phyloP scores from a whole-genome alignment of 2,329 filamentous ascomycete genomes.

The Colletotrichum costaricense region DNA sequence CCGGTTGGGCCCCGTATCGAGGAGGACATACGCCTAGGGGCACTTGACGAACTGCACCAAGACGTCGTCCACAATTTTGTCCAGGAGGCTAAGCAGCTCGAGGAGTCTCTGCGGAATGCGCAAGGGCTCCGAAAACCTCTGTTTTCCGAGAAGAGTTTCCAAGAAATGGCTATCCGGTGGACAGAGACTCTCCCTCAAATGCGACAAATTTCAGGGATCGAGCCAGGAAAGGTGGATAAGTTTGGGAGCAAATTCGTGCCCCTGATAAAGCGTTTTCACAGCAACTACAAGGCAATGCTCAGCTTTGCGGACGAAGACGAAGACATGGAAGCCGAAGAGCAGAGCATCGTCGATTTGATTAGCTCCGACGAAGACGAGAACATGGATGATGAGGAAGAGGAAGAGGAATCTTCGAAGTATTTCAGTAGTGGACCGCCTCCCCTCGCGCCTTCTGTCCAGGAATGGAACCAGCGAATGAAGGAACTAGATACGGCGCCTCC shows the following conservation, averaged over 20 bases:
- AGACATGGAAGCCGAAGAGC: slow-evolving; percentile 33
- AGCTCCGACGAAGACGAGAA: slow-evolving; percentile 54
- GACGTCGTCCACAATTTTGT: slow-evolving; percentile 75
- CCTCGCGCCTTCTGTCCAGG: slow-evolving; percentile 36
- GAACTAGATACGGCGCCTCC: slow-evolving; percentile 42
- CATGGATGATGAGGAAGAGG: slow-evolving; percentile 50
- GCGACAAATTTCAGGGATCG: slow-evolving; percentile 71
- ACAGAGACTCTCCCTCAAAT: slow-evolving; percentile 72
- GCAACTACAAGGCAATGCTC: slow-evolving; percentile 63
- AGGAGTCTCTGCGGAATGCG: slow-evolving; percentile 70
- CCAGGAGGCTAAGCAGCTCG: slow-evolving; percentile 66
- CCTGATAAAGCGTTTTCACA: slow-evolving; percentile 62
- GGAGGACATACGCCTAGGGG: slow-evolving; percentile 63
- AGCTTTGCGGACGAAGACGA: slow-evolving; percentile 40
- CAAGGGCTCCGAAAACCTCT: slow-evolving; percentile 67
- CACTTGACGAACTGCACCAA: slow-evolving; percentile 69
- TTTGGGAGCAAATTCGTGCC: slow-evolving; percentile 72
- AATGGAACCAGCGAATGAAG: slow-evolving; percentile 43
- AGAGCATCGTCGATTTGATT: slow-evolving; percentile 67
- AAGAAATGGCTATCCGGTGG: slow-evolving; percentile 79
- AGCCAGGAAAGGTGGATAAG: slow-evolving; percentile 68
- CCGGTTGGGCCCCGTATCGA: slow-evolving; percentile 69
- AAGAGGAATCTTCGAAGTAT: slow-evolving; percentile 59
- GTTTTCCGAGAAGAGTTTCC: slow-evolving; percentile 77
- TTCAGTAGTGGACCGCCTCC: slow-evolving; percentile 47